Base-by-base conservation (phyloP, 768 basidiomycete genomes). In the Boletellus emodensis region DNA sequence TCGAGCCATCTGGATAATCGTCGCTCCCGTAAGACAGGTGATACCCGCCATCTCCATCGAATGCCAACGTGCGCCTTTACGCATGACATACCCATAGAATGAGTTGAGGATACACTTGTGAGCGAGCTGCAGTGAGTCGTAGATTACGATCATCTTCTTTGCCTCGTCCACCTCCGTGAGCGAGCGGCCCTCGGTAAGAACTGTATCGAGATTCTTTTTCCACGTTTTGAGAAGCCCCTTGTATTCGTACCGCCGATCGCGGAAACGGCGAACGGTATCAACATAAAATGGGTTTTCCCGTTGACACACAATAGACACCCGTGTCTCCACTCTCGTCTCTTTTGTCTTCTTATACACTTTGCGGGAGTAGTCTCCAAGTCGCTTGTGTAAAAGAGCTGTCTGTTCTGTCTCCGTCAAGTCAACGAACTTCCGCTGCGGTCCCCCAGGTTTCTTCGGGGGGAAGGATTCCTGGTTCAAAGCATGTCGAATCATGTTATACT, bases 41-140 rank as follows among this genome's bases (percentile, higher is more conserved):
- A 99, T 97, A 7, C 96, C 96, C 1, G 96, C 96, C 96, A 99
- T 99, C 74, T 99, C 96, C 96, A 99, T 97, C 26, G 95, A 98
- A 68, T 97, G 94, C 96, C 96, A 99, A 28, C 96, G 77, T 15
- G 96, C 96, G 46, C 96, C 96, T 66, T 99, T 98, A 36, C 96
- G 84, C 96, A 98, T 98, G 66, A 99, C 95, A 61, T 99, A 99
- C 33, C 96, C 96, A 65, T 99, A 99, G 78, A 99, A 99, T 3
- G 96, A 98, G 75, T 99, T 99, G 57, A 99, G 82, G 65, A 99
- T 99, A 64, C 94, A 97, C 74, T 99, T 99, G 80, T 99, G 96
- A 4, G 96, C 96, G 24, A 99, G 85, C 68, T 99, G 96, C 32
- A 99, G 80, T 4, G 96, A 98, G 67, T 98, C 96, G 72, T 98